Base-by-base conservation (phyloP, 2,329 filamentous ascomycete genomes). In the Thyridium curvatum region DNA sequence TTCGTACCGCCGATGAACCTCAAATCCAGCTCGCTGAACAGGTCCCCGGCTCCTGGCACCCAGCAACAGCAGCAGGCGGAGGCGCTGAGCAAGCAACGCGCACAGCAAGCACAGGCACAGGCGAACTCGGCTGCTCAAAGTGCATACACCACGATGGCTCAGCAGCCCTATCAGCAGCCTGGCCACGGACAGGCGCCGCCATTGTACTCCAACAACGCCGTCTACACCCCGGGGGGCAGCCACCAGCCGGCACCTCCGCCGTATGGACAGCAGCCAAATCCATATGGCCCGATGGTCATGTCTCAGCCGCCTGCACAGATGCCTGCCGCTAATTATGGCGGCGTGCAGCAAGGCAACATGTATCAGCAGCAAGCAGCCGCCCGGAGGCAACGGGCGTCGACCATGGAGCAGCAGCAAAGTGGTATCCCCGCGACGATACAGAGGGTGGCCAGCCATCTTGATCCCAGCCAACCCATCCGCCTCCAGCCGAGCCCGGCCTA, bases 1-100 rank as follows among this genome's bases (percentile, higher is more conserved):
- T 98, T 98, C 56, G 86, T 97, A 35, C 93, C 93, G 8, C 91
- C 91, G 3, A 95, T 96, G 89, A 95, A 94, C 55, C 69, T 97
- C 43, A 96, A 96, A 60, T 81, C 88, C 15, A 87, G 85, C 52
- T 85, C 86, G 3, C 72, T 86, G 39, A 90, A 86, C 58, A 79
- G 93, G 54, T 94, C 91, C 15, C 87, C 90, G 12, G 89, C 91
- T 6, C 91, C 90, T 5, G 91, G 90, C 30, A 93, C 94, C 13
- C 89, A 95, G 58, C 90, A 96, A 60, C 93, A 97, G 58, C 87
- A 95, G 57, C 88, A 95, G 63, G 91, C 89, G 13, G 93, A 97
- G 57, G 88, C 90, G 30, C 68, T 94, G 41, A 94, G 88, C 69
- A 95, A 95, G 63, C 91, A 96, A 62, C 77, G 91, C 49, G 88